A percentile compares a stretch with the other conserved stretches of the same genome.
phyloP scores from a whole-genome alignment of 306 rosid species.

The Lithocarpus polystachyus region DNA sequence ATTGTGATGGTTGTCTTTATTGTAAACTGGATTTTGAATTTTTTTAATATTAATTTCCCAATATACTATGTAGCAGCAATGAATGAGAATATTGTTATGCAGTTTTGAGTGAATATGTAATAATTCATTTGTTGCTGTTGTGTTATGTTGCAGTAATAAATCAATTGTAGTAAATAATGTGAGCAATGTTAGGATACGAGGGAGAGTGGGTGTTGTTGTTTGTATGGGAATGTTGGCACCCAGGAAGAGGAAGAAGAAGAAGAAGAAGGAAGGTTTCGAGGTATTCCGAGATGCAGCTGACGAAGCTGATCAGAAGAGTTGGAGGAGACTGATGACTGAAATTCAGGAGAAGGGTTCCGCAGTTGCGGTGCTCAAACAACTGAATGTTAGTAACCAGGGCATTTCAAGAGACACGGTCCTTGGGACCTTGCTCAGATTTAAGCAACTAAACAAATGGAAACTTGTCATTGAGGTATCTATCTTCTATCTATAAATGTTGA shows the following conservation, averaged over 20 bases:
- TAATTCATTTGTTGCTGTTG: background rate
- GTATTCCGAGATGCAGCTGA: slow-evolving; percentile 70
- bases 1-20: too few species aligned
- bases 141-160: slow-evolving; percentile 36
- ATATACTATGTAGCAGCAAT: too few species aligned
- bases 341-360: slow-evolving; percentile 81
- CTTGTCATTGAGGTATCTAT: slow-evolving; percentile 69
- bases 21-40: too few species aligned
- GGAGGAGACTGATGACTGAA: slow-evolving; percentile 79
- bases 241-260: slow-evolving; percentile 78
- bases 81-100: too few species aligned
- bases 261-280: slow-evolving; percentile 57
- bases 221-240: slow-evolving; percentile 83
- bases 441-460: slow-evolving; percentile 83
- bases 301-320: slow-evolving; percentile 78
- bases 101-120: background rate
- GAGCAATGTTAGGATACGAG: slow-evolving; percentile 41
- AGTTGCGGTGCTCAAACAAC: slow-evolving; percentile 58
- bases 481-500: too few species aligned
- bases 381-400: slow-evolving; percentile 38
- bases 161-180: slow-evolving; percentile 29
- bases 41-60: too few species aligned
- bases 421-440: slow-evolving; percentile 85
- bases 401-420: slow-evolving; percentile 63
- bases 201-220: slow-evolving; percentile 52